Percentiles rank a stretch among this genome's conserved stretches.
These are phyloP conservation scores for Choanephora cucurbitarum DNA, from an alignment of 371 early-diverging fungal genomes.

Conservation along the genomic window DNA sequence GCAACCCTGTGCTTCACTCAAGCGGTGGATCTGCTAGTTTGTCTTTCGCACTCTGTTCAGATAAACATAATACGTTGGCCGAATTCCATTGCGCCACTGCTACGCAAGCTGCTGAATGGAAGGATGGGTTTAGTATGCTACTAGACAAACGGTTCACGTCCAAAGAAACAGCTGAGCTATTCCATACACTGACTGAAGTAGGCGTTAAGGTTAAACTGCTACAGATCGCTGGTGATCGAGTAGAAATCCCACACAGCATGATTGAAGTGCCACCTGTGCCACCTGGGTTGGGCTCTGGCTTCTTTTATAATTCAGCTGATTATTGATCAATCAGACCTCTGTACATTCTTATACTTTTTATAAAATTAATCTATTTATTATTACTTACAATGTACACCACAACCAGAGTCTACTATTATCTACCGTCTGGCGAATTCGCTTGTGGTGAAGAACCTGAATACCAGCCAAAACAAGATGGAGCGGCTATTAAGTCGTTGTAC, in stretches of 20 bases:
- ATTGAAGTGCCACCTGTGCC: constrained; percentile 52
- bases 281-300: constrained; percentile 41
- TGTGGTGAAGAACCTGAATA: too few relatives aligned
- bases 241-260: constrained; percentile 54
- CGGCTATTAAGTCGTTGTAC: too few relatives aligned
- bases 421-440: too few relatives aligned
- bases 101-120: constrained; percentile 72
- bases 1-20: background rate
- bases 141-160: constrained; percentile 65
- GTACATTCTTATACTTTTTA: too few relatives aligned
- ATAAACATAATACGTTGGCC: constrained; percentile 43
- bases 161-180: constrained; percentile 65
- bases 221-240: constrained; percentile 69
- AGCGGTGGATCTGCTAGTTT: constrained; percentile 5
- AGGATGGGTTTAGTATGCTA: constrained; percentile 79
- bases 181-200: constrained; percentile 65
- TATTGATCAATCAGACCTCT: too few relatives aligned
- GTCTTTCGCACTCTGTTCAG: constrained; percentile 54
- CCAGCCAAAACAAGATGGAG: too few relatives aligned
- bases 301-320: constrained; percentile 37
- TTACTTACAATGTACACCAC: too few relatives aligned
- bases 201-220: constrained; percentile 69
- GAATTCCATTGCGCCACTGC: constrained; percentile 62
- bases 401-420: too few relatives aligned
- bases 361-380: too few relatives aligned